Conservation (phyloP, 2,329 filamentous ascomycete species). For the Epichloe bromicola region DNA sequence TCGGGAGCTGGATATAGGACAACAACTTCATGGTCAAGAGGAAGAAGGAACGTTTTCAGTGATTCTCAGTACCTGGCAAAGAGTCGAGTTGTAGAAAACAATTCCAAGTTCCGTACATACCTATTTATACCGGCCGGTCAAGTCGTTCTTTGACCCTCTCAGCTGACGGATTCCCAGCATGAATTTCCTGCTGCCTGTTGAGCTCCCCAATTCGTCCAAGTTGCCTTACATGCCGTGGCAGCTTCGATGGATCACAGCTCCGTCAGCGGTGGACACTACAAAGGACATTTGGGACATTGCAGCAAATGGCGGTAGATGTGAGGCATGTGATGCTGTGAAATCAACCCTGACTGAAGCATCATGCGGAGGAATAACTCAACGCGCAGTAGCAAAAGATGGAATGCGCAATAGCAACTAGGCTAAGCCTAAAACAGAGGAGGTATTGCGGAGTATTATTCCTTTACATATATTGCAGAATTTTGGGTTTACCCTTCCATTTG, state of each 20-base stretch:
- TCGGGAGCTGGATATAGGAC: background rate
- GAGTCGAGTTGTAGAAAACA: background rate
- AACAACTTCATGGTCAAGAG: background rate
- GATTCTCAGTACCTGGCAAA: background rate
- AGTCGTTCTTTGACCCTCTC: background rate
- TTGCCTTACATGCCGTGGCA: background rate
- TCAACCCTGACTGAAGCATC: background rate
- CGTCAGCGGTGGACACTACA: background rate
- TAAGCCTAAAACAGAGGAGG: too few relatives aligned
- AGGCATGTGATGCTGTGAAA: background rate
- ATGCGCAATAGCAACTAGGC: too few relatives aligned
- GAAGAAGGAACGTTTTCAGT: background rate
- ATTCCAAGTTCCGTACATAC: too few relatives aligned
- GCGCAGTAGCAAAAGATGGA: too few relatives aligned
- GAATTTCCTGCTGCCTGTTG: background rate
- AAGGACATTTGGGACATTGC: background rate
- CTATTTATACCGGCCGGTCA: background rate
- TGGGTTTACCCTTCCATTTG: too few relatives aligned
- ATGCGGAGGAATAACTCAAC: too few relatives aligned
- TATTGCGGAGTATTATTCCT: too few relatives aligned
- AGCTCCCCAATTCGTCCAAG: background rate
- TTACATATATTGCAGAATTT: too few relatives aligned
- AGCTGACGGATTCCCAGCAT: background rate
- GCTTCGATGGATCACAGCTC: background rate
- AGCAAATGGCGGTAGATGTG: background rate